Evolutionary conservation across 345 rosid species (phyloP).

Genomic region (Populus alba): DNA sequence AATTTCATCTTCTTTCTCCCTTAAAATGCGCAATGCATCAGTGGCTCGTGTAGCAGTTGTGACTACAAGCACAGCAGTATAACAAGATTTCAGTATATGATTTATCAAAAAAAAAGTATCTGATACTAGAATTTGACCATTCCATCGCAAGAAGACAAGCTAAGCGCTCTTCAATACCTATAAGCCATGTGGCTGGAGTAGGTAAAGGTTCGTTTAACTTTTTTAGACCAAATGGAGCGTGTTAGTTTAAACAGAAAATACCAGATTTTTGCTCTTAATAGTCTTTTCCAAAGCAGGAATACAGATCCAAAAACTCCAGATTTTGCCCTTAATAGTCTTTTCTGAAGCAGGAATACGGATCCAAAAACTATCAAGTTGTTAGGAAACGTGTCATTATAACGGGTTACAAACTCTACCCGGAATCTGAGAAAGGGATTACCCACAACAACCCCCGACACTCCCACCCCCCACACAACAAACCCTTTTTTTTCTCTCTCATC

Average conservation of each 20-base stretch:
- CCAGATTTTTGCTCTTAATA: not conserved
- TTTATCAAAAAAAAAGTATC: not conserved
- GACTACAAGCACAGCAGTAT: slow-evolving; percentile 30
- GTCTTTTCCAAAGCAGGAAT: not conserved
- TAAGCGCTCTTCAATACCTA: not conserved
- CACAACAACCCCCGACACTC: not conserved
- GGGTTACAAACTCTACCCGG: no score
- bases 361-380: not conserved
- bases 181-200: not conserved
- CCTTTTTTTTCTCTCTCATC: not conserved
- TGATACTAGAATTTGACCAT: not conserved
- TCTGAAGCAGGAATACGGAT: not conserved
- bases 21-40: slow-evolving; percentile 37
- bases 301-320: not conserved
- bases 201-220: not conserved
- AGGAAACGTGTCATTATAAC: not conserved
- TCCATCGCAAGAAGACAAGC: not conserved
- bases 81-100: not conserved
- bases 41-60: slow-evolving; percentile 36
- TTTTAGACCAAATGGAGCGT: not conserved
- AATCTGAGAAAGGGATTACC: not conserved
- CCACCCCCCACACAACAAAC: not conserved
- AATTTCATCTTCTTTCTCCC: slow-evolving; percentile 25
- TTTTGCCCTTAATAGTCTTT: not conserved
- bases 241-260: not conserved